Base-by-base conservation (phyloP, 2,329 filamentous ascomycete genomes). In the Talaromyces sp. region DNA sequence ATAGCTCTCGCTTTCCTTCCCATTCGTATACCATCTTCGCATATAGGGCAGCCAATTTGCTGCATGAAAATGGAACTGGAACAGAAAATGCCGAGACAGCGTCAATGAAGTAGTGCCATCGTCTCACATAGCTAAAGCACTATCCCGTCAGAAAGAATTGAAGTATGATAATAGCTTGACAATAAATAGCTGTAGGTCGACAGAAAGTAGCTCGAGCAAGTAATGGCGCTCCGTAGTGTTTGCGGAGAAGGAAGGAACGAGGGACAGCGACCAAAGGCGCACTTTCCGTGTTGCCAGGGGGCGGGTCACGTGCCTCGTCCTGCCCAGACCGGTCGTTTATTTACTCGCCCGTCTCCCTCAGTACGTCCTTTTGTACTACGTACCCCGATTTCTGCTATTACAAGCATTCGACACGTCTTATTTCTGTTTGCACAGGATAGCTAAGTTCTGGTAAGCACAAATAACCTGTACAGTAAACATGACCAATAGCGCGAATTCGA, bases 1-100 rank as follows among this genome's bases (percentile, higher is more conserved):
- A 89, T 69, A 88, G 82, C 49, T 85, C 84, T 71, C 85, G 82
- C 76, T 90, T 89, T 66, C 86, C 87, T 63, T 87, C 85, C 88
- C 88, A 90, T 71, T 88, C 85, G 76, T 89, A 89, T 19, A 85
- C 82, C 78, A 80, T 80, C 67, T 61, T 73, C 69, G 62, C 60
- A 13, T 31, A n/a, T 29, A 27, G 17, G 31, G 38, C 22, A 25
- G 56, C 53, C 17, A 58, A 38, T 54, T 60, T 15, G 47, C 53
- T 22, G 40, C 22, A 10, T 29, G 31, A 5, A 10, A 40, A 38
- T 15, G 56, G 31, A 43, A 25, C 31, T 36, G 66, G 66, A 67
- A 70, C 67, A 72, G 17, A 43, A 68, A 72, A 10, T 53, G 69
- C 68, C 72, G 65, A 60, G 51, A 53, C 59, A 68, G 31, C 53